Percentiles rank a stretch among this genome's conserved stretches.
phyloP scores from a whole-genome alignment of 257 asterid genomes.

The Datura wrightii region DNA sequence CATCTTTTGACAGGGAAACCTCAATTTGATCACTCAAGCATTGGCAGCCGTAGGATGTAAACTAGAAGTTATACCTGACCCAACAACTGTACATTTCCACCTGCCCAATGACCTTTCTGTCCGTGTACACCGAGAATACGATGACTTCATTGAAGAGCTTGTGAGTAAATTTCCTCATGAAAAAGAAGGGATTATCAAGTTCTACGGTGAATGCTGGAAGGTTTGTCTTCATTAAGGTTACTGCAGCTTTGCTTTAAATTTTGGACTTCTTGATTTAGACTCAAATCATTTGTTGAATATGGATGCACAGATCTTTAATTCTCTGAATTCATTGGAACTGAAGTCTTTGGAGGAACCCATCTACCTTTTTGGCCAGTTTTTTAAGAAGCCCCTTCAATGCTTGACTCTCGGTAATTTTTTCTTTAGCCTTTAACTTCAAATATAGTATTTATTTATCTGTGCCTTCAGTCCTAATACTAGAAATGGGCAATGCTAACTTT shows the following conservation, averaged over 20 bases:
- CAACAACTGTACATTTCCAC: slow-evolving; percentile 95
- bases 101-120: slow-evolving; percentile 85
- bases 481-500: background rate
- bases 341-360: slow-evolving; percentile 97
- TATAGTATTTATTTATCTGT: background rate
- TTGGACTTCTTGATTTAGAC: slow-evolving; percentile 36
- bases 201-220: slow-evolving; percentile 96
- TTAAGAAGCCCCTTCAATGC: slow-evolving; percentile 91
- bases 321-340: slow-evolving; percentile 90
- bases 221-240: slow-evolving; percentile 69
- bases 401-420: slow-evolving; percentile 80
- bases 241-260: slow-evolving; percentile 45
- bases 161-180: slow-evolving; percentile 87
- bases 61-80: slow-evolving; percentile 92
- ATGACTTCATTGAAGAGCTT: slow-evolving; percentile 74
- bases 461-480: background rate
- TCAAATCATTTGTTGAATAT: slow-evolving; percentile 42
- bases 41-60: slow-evolving; percentile 93
- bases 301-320: slow-evolving; percentile 74
- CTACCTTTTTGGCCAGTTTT: slow-evolving; percentile 89
- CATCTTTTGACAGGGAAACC: slow-evolving; percentile 69
- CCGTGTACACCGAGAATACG: slow-evolving; percentile 80
- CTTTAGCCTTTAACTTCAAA: slow-evolving; percentile 19
- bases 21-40: slow-evolving; percentile 94
- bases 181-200: slow-evolving; percentile 80